These are phyloP conservation scores for Paramecium octaurelia DNA, from an alignment of 73 alveolate genomes.

Conservation along the genomic window DNA sequence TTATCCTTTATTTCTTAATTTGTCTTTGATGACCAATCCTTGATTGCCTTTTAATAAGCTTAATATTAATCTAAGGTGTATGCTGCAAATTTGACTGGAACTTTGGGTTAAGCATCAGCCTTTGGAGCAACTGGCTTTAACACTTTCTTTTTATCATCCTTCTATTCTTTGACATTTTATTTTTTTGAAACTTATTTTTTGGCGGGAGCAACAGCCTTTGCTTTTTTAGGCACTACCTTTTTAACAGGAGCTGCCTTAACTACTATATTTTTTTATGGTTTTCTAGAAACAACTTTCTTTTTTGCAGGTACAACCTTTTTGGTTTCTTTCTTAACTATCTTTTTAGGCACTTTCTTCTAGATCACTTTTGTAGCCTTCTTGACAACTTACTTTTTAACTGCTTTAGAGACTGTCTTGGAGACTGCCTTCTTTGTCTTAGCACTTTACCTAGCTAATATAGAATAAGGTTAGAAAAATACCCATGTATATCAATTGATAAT, in stretches of 20 bases:
- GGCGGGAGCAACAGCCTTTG: not conserved
- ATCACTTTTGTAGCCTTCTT: not conserved
- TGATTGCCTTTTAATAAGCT: not conserved
- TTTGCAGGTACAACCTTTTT: not conserved
- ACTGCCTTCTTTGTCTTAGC: not conserved
- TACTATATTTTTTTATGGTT: not conserved
- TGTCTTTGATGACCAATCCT: conserved; percentile 13
- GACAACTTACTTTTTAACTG: not conserved
- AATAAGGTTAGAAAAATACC: not conserved
- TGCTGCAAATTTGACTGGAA: not conserved
- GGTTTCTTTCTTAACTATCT: not conserved
- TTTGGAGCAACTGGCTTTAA: not conserved
- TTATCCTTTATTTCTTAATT: not conserved
- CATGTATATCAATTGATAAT: not conserved
- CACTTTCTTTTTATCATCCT: not conserved
- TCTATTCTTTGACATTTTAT: not conserved
- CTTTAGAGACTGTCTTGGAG: not conserved
- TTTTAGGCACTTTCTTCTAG: not conserved
- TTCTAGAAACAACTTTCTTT: not conserved
- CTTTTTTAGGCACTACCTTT: not conserved
- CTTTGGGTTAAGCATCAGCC: not conserved
- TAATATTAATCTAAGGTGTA: not conserved
- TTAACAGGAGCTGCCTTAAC: not conserved
- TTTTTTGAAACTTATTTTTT: conserved; percentile 13
- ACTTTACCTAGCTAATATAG: not conserved